Base-by-base conservation (phyloP, 2,329 filamentous ascomycete genomes). In the Dactylellina sp. region DNA sequence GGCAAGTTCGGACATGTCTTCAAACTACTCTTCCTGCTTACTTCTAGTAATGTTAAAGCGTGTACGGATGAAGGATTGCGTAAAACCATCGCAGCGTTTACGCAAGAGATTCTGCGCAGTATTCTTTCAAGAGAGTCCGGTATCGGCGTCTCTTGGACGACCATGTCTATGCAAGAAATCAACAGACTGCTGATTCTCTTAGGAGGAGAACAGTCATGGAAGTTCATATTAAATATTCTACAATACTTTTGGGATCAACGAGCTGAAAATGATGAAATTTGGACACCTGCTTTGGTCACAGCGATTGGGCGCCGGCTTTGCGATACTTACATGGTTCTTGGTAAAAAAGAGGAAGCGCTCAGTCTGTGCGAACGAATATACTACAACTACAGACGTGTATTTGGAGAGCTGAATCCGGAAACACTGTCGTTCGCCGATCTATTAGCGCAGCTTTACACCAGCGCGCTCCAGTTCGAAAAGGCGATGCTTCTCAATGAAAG, bases 51-150 rank as follows among this genome's bases (percentile, higher is more conserved):
- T 25, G 53, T 44, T 3, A 57, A 57, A 18, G 22, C 16, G 3
- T 28, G 18, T 12, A 6, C 53, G 18, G 53, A 57, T 44, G 22
- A 42, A 28, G 37, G 22, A 37, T 20, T 57, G 9, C 37, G 53
- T n/a, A 11, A 12, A 3, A 57, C 53, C 12, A 57, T 57, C 37
- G n/a, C 53, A 28, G 18, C 37, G 1, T 57, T 57, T 14, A 57
- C 53, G 14, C 35, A 57, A 40, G 37, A 44, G 11, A 57, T 57
- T 16, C 53, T 57, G 22, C 35, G 37, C 20, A 28, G 53, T 16
- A 57, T 44, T 44, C 37, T 57, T 3, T 57, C 37, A 16, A 44
- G 37, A 16, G 50, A 55, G 20, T 42, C 35, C 3, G 53, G 53
- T n/a, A 44, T 42, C 12, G 53, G 20, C 5, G 16, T 42, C 39